phyloP scores from a whole-genome alignment of 2,329 filamentous ascomycete species.

The Nigrospora osmanthi region DNA sequence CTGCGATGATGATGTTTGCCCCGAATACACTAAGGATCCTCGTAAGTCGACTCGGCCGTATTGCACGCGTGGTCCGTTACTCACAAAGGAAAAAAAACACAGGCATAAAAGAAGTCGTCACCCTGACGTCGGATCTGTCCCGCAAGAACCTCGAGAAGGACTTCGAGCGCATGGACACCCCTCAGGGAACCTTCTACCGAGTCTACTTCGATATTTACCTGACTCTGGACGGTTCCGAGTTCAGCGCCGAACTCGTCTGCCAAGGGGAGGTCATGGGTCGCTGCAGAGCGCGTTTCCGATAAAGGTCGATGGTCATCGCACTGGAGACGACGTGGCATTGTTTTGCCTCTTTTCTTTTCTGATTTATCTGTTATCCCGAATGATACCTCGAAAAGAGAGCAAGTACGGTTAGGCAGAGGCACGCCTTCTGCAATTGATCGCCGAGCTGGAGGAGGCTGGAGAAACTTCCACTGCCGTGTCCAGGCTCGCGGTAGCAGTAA shows the following conservation, averaged over 20 bases:
- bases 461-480: neutral
- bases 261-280: constrained; percentile 98
- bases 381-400: constrained; percentile 8
- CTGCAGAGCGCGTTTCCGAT: constrained; percentile 83
- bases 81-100: constrained; percentile 2
- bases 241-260: constrained; percentile 97
- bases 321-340: neutral
- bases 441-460: neutral
- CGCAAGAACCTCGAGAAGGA: constrained; percentile 99
- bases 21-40: constrained; percentile 98
- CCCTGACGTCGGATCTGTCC: constrained; percentile 90
- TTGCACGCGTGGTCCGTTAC: no score
- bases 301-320: constrained; percentile 14
- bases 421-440: neutral
- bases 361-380: constrained; percentile 2
- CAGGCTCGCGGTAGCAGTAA: no score
- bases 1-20: constrained; percentile 95
- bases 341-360: constrained; percentile 2
- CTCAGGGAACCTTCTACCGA: constrained; percentile 91
- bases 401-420: neutral
- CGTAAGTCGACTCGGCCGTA: constrained; percentile 57
- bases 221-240: constrained; percentile 93
- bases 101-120: constrained; percentile 99
- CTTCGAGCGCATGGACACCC: constrained; percentile 98
- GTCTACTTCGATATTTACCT: constrained; percentile 77